phyloP scores from a whole-genome alignment of 202 grass and related monocot genomes.

The Zoysia matrella region DNA sequence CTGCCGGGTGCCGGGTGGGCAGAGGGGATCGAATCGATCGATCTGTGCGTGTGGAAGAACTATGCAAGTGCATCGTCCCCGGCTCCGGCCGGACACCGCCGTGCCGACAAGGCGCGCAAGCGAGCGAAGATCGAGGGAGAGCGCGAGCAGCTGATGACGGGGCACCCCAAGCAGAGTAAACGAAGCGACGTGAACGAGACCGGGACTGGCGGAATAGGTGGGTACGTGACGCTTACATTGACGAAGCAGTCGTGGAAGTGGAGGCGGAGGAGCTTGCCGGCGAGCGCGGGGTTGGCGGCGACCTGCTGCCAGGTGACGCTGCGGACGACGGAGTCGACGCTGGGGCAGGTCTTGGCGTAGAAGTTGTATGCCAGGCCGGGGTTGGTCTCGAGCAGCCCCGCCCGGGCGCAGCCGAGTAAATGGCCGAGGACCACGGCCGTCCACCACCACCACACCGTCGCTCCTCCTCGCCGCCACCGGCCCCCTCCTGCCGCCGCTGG shows the following conservation, averaged over 20 bases:
- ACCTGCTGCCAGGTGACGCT: slow-evolving; percentile 49
- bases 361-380: slow-evolving; percentile 58
- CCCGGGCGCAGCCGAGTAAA: slow-evolving; percentile 1
- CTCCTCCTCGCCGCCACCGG: slow-evolving; percentile 8
- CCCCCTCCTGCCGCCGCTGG: background rate
- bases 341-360: slow-evolving; percentile 73
- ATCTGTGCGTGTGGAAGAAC: too few relatives aligned
- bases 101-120: background rate
- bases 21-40: background rate
- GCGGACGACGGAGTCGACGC: slow-evolving; percentile 49
- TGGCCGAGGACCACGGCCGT: slow-evolving; percentile 41
- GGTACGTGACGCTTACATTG: slow-evolving; percentile 37
- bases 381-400: slow-evolving; percentile 59
- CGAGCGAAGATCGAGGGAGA: background rate
- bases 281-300: slow-evolving; percentile 43
- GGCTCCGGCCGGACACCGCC: background rate
- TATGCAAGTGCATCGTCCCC: background rate
- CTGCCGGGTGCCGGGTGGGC: background rate
- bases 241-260: slow-evolving; percentile 99
- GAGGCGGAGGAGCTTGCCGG: slow-evolving; percentile 66
- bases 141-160: background rate
- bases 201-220: too few relatives aligned
- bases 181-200: too few relatives aligned
- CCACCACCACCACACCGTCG: slow-evolving; percentile 7
- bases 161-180: too few relatives aligned